Evolutionary conservation across 2,329 filamentous ascomycete genomes (phyloP), one percentile per base, ranked within the genome.

Genomic region (Colletotrichum orchidophilum): DNA sequence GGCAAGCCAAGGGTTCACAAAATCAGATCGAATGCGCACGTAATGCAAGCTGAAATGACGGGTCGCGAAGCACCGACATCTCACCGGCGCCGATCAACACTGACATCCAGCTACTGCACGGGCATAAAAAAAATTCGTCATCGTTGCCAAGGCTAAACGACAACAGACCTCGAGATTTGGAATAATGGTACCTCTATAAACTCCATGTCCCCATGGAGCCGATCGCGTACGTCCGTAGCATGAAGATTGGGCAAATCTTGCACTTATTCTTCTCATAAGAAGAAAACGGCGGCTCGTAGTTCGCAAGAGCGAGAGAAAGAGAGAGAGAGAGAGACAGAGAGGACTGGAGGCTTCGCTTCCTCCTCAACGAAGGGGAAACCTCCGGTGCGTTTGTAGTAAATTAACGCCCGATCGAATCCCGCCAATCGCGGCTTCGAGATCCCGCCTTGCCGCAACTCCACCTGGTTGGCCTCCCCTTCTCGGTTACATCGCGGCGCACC

Each of bases 341-440:
- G n/a, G n/a, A n/a, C n/a, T n/a, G n/a, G n/a, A n/a, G n/a, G n/a
- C n/a, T n/a, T n/a, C n/a, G 3, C 58, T 15, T 42, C 21, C 24
- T 26, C 26, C 35, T 12, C 5, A 27, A n/a, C 27, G 26, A 26
- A 15, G 26, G 21, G 12, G 21, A 27, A 35, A 60, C 11, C 11
- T 49, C 18, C 27, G n/a, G 11, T n/a, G 5, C 12, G 29, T 53
- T 53, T 39, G 9, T 21, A 21, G 13, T 53, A 27, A 39, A 62
- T 53, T 39, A 53, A 62, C 46, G 6, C 46, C 60, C 46, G 60
- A 53, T 72, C 70, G 2, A 73, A 55, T 46, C 61, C 75, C 26
- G 74, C 74, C n/a, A 57, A 59, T 69, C 72, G 8, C 46, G 75
- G 15, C 65, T 74, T 5, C 67, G 66, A 29, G 73, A 77, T 53